These are phyloP conservation scores for Aphanomyces invadans DNA, from an alignment of 352 stramenopile species.

Conservation along the genomic window DNA sequence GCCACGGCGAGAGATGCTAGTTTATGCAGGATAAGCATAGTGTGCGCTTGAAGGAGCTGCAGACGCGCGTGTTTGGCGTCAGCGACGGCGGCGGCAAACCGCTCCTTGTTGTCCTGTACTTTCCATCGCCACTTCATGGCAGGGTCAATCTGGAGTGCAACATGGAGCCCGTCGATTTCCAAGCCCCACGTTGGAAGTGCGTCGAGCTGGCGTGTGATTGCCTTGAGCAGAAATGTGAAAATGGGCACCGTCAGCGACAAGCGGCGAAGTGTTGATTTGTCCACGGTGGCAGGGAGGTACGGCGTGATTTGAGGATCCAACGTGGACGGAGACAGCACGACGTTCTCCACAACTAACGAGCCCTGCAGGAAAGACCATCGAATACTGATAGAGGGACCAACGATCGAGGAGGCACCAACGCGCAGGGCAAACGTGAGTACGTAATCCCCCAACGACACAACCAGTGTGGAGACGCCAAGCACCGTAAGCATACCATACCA, in stretches of 20 bases:
- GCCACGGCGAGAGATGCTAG: slow-evolving; percentile 44
- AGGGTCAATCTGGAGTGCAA: slow-evolving; percentile 49
- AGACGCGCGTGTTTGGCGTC: slow-evolving; percentile 45
- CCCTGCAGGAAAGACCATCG: slow-evolving; percentile 56
- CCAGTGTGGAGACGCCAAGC: background rate
- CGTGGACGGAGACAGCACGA: slow-evolving; percentile 38
- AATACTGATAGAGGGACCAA: slow-evolving; percentile 52
- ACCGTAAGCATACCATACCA: slow-evolving; percentile 4
- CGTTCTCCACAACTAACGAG: slow-evolving; percentile 47
- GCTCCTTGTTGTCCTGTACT: slow-evolving; percentile 50
- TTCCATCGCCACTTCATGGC: slow-evolving; percentile 75
- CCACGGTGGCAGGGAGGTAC: slow-evolving; percentile 48
- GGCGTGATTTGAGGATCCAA: background rate
- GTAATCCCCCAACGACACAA: slow-evolving; percentile 29
- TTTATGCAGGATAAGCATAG: slow-evolving; percentile 46
- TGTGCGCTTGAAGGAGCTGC: slow-evolving; percentile 50
- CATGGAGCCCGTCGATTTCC: slow-evolving; percentile 42
- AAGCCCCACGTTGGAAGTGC: slow-evolving; percentile 35
- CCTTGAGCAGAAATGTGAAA: slow-evolving; percentile 26
- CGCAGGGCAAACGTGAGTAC: slow-evolving; percentile 50
- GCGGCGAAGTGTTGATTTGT: slow-evolving; percentile 47
- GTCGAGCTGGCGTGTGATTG: slow-evolving; percentile 26
- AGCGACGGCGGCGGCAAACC: slow-evolving; percentile 45
- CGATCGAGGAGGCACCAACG: slow-evolving; percentile 34
- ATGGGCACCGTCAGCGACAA: slow-evolving; percentile 52